Evolutionary conservation across 23 red algal species (phyloP).

Genomic region (Cyanidioschyzon merolae): DNA sequence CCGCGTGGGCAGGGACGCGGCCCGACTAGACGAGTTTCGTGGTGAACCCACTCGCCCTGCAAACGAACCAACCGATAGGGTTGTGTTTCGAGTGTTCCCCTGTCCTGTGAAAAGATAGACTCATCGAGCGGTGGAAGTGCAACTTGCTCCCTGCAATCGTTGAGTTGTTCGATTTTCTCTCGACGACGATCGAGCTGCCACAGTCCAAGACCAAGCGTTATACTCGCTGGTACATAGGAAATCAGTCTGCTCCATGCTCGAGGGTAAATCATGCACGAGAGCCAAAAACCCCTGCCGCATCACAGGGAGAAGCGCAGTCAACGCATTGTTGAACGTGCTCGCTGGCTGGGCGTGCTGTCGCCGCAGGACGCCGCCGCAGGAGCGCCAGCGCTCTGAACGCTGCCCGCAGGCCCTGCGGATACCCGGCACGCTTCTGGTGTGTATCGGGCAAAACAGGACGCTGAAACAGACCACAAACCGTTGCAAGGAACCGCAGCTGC

Average conservation of each 20-base stretch:
- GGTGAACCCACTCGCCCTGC: background rate
- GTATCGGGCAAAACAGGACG: too few species aligned
- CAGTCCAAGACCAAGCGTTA: background rate
- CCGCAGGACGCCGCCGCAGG: too few species aligned
- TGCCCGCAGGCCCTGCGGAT: too few species aligned
- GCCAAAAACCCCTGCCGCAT: too few species aligned
- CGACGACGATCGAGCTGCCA: background rate
- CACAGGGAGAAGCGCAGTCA: too few species aligned
- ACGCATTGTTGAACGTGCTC: too few species aligned
- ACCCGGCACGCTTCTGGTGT: too few species aligned
- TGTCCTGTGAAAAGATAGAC: background rate
- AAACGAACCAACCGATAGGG: background rate
- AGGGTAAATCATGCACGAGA: too few species aligned
- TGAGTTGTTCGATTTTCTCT: background rate
- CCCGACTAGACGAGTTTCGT: background rate
- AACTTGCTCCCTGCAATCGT: background rate
- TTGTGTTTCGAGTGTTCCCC: background rate
- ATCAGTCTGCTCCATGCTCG: background rate
- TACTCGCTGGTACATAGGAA: background rate
- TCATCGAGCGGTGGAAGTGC: background rate
- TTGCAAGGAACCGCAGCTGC: too few species aligned
- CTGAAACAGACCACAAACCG: too few species aligned
- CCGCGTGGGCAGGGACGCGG: background rate
- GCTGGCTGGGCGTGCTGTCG: too few species aligned
- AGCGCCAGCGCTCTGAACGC: too few species aligned